Evolutionary conservation across 495 filamentous ascomycete genomes (phyloP), one percentile per base, ranked within the genome.

Genomic region (Penicillium turbatum): DNA sequence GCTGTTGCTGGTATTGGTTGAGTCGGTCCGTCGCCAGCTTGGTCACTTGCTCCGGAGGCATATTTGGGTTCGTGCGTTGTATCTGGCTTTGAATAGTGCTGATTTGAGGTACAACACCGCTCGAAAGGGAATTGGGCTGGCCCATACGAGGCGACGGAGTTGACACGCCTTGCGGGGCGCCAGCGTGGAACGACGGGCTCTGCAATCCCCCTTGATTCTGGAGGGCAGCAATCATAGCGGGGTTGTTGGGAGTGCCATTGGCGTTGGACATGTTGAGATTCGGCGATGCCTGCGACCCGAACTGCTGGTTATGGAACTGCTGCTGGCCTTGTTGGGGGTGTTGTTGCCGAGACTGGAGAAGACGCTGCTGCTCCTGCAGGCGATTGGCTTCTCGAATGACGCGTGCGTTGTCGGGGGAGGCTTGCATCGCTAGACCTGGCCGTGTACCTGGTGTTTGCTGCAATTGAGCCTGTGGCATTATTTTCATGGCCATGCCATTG

Each of bases 401-500:
- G 1, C 76, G 76, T 12, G 76, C 63, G 54, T 76, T 74, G 30
- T 81, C 81, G 5, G 82, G 75, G 27, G 78, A 73, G 39, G 76
- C 68, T 51, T 76, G 77, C 40, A 78, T 75, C 6, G 82, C 78
- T 60, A 87, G 72, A 12, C 84, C 68, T 78, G 83, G 59, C 72
- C 84, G 65, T 74, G 82, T 60, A 79, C 77, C 49, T 67, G 77
- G 63, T 72, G 76, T 66, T 41, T 77, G 72, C 42, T 86, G 84
- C 76, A 95, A 89, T 30, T 84, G 84, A 37, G 85, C 74, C 57
- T 85, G 88, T 40, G 86, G 84, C 55, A 91, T 76, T 60, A 83
- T 82, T 59, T 86, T 84, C 75, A 86, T 81, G 24, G 77, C 77
- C 67, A 87, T 80, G 8, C 71, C 56, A 49, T 78, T 71, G 53